Percentiles rank a stretch among this genome's conserved stretches.
Conservation (phyloP, 805 yeast species). For the Candida vaughaniae region DNA sequence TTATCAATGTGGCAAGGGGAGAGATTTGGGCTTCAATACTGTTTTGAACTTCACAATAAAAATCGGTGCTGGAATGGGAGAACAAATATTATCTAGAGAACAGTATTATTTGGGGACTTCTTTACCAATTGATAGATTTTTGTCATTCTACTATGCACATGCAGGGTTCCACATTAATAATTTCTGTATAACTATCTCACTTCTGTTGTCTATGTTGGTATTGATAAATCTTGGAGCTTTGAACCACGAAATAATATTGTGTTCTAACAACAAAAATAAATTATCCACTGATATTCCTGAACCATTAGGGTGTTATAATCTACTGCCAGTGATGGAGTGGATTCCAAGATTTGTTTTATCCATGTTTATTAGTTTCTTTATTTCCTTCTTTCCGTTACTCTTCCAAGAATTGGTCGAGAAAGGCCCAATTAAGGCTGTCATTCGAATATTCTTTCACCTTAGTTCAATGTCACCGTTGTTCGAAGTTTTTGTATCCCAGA, state of each 20-base stretch:
- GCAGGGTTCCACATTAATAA: constrained; percentile 95
- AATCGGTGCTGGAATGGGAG: constrained; percentile 99
- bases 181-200: constrained; percentile 79
- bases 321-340: constrained; percentile 88
- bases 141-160: constrained; percentile 94
- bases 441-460: constrained; percentile 72
- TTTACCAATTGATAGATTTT: constrained; percentile 82
- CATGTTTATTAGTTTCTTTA: constrained; percentile 88
- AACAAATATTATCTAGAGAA: constrained; percentile 88
- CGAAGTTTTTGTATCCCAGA: constrained; percentile 94
- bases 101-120: constrained; percentile 89
- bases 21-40: constrained; percentile 92
- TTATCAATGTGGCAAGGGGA: constrained; percentile 95
- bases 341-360: constrained; percentile 84
- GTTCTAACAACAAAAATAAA: constrained; percentile 61
- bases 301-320: constrained; percentile 84
- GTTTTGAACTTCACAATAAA: constrained; percentile 91
- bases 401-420: constrained; percentile 87
- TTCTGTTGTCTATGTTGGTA: constrained; percentile 82
- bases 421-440: constrained; percentile 72
- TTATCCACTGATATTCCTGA: constrained; percentile 71
- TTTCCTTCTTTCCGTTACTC: constrained; percentile 83
- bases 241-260: constrained; percentile 66
- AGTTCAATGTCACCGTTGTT: constrained; percentile 84
- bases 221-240: constrained; percentile 78